Evolutionary conservation across 371 early-diverging fungal genomes (phyloP).

Genomic region (Chytridiales sp.): DNA sequence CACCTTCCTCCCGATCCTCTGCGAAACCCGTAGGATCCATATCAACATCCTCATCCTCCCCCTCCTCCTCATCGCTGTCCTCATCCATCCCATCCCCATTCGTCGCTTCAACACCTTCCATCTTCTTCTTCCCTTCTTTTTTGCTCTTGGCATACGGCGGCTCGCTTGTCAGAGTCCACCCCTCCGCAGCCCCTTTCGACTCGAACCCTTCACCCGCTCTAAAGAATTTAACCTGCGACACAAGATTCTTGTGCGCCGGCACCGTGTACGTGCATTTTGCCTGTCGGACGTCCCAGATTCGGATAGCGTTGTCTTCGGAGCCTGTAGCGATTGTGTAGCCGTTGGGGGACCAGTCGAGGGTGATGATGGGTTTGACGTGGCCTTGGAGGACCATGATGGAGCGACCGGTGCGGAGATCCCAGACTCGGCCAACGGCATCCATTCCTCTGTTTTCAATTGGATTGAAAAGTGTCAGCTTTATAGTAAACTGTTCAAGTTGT

Average conservation of each 20-base stretch:
- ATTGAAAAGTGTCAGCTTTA: not conserved
- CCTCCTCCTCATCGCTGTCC: constrained; percentile 35
- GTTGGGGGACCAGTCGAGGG: constrained; percentile 90
- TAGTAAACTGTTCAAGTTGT: not conserved
- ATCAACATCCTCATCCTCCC: constrained; percentile 25
- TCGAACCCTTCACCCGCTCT: constrained; percentile 41
- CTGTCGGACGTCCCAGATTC: constrained; percentile 88
- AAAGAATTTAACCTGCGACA: constrained; percentile 82
- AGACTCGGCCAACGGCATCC: constrained; percentile 88
- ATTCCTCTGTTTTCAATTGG: constrained; percentile 62
- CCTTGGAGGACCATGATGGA: constrained; percentile 86
- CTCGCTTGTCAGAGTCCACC: constrained; percentile 12
- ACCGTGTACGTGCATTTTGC: constrained; percentile 74
- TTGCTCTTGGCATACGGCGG: not conserved
- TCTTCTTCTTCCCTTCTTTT: constrained; percentile 17
- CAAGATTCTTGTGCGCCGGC: constrained; percentile 88
- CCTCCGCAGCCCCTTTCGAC: constrained; percentile 14
- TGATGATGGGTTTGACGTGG: constrained; percentile 85
- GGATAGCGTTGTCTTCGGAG: constrained; percentile 46
- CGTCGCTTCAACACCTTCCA: constrained; percentile 15
- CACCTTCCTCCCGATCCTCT: constrained; percentile 15
- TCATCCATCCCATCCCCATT: constrained; percentile 19
- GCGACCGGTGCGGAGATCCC: constrained; percentile 93
- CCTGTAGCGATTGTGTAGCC: constrained; percentile 61
- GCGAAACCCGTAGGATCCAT: constrained; percentile 7